These are phyloP conservation scores for Penicillium sp. DNA, from an alignment of 2,329 filamentous ascomycete species.

Conservation along the genomic window DNA sequence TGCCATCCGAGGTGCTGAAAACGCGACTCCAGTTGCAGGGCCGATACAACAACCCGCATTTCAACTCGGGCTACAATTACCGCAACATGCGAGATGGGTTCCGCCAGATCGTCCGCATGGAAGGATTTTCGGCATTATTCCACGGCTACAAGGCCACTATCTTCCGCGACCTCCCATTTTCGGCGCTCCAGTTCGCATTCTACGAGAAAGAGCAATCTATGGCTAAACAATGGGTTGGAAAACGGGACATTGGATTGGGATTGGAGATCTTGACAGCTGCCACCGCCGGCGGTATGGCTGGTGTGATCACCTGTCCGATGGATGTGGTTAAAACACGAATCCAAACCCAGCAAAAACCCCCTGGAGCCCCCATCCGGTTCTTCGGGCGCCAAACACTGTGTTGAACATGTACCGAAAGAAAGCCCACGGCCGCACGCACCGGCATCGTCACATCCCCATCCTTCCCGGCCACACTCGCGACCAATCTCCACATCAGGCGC, in stretches of 20 bases:
- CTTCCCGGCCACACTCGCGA: slow-evolving; percentile 57
- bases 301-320: slow-evolving; percentile 89
- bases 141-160: slow-evolving; percentile 97
- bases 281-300: slow-evolving; percentile 85
- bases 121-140: slow-evolving; percentile 84
- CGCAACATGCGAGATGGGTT: slow-evolving; percentile 79
- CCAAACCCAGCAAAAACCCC: slow-evolving; percentile 77
- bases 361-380: slow-evolving; percentile 36
- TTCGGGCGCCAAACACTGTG: slow-evolving; percentile 29
- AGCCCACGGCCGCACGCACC: slow-evolving; percentile 29
- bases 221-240: slow-evolving; percentile 75
- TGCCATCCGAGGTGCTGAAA: slow-evolving; percentile 95
- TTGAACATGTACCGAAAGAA: slow-evolving; percentile 31
- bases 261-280: slow-evolving; percentile 88
- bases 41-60: slow-evolving; percentile 90
- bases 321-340: slow-evolving; percentile 97
- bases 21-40: slow-evolving; percentile 95
- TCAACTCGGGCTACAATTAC: slow-evolving; percentile 95
- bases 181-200: slow-evolving; percentile 94
- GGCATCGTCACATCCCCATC: slow-evolving; percentile 21
- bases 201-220: slow-evolving; percentile 90
- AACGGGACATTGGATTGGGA: slow-evolving; percentile 78
- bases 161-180: slow-evolving; percentile 91
- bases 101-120: slow-evolving; percentile 76
- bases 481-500: slow-evolving; percentile 88